phyloP scores from a whole-genome alignment of 2,329 filamentous ascomycete species.

The Tolypocladium tundrense region DNA sequence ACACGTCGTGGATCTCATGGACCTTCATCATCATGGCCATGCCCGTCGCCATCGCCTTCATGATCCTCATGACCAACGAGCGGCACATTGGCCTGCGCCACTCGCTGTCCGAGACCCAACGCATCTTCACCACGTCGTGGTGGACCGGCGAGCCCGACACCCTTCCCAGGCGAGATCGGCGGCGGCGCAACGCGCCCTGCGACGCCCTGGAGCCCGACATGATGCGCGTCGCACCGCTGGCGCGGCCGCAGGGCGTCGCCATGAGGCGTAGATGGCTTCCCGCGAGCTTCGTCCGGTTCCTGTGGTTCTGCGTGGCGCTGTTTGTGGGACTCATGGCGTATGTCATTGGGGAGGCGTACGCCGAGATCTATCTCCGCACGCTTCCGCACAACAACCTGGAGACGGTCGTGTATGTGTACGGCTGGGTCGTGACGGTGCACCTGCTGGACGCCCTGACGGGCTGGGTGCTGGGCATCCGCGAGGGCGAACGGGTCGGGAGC shows the following conservation, averaged over 20 bases:
- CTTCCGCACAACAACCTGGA: conserved; percentile 56
- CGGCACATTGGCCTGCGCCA: conserved; percentile 52
- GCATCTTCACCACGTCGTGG: conserved; percentile 56
- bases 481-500: conserved; percentile 57
- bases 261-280: conserved; percentile 48
- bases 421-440: conserved; percentile 58
- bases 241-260: conserved; percentile 22
- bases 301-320: conserved; percentile 59
- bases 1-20: conserved; percentile 60
- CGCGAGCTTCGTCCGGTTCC: conserved; percentile 56
- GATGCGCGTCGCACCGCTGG: conserved; percentile 13
- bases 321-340: conserved; percentile 54
- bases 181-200: conserved; percentile 10
- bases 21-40: conserved; percentile 61
- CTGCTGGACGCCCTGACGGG: conserved; percentile 54
- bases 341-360: conserved; percentile 58
- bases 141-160: conserved; percentile 50
- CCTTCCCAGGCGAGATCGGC: conserved; percentile 12
- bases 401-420: conserved; percentile 60
- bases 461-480: conserved; percentile 55
- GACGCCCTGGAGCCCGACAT: conserved; percentile 27
- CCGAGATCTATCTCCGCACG: conserved; percentile 57
- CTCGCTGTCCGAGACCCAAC: conserved; percentile 54
- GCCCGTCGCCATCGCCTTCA: conserved; percentile 55
- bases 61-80: conserved; percentile 53